These are phyloP conservation scores for Suhomyces sp. DNA, from an alignment of 805 yeast species.

Conservation along the genomic window DNA sequence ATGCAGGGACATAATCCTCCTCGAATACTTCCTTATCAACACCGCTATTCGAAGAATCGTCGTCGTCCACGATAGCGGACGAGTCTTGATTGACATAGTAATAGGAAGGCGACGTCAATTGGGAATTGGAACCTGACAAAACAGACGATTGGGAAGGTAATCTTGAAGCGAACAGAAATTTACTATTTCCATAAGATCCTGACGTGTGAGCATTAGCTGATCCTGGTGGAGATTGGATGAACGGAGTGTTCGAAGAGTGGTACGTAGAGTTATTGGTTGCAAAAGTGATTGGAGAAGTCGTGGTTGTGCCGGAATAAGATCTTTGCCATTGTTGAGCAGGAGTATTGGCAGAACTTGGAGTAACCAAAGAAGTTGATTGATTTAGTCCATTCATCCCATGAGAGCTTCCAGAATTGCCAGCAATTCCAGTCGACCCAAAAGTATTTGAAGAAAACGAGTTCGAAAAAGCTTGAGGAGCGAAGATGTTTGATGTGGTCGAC, in stretches of 20 bases:
- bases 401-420: too few relatives aligned
- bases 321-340: constrained; percentile 6
- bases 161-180: constrained; percentile 2
- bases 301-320: constrained; percentile 14
- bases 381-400: too few relatives aligned
- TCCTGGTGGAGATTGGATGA: constrained; percentile 6
- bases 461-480: too few relatives aligned
- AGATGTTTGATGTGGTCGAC: too few relatives aligned
- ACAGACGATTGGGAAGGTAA: not conserved
- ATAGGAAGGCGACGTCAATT: constrained; percentile 12
- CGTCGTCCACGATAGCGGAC: constrained; percentile 39
- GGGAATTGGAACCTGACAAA: not conserved
- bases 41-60: constrained; percentile 22
- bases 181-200: constrained; percentile 4
- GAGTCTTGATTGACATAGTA: constrained; percentile 9
- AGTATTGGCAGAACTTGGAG: not conserved
- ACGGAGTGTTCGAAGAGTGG: constrained; percentile 2
- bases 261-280: constrained; percentile 6
- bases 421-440: too few relatives aligned
- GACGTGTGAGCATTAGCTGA: not conserved
- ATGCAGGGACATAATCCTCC: constrained; percentile 80
- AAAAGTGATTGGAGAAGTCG: constrained; percentile 12
- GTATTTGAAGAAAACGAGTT: too few relatives aligned
- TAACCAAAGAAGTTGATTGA: too few relatives aligned
- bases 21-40: constrained; percentile 37